Evolutionary conservation across 352 stramenopile genomes (phyloP), one percentile per base, ranked within the genome.

Genomic region (Thalassiosira mediterranea): DNA sequence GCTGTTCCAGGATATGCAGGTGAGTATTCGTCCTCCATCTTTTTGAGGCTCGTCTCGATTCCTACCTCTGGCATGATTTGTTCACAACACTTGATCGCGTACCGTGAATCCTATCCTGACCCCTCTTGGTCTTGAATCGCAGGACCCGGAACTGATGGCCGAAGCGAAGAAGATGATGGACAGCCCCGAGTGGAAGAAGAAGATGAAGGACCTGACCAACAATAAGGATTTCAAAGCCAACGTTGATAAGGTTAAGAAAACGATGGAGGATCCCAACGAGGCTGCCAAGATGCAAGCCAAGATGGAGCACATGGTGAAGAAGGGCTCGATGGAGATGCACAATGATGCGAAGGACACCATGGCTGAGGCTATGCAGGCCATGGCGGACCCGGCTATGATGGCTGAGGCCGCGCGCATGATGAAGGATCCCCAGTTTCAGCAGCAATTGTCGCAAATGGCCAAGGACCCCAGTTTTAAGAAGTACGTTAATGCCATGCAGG

Each of bases 91-190:
- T n/a, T n/a, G n/a, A n/a, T n/a, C n/a, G n/a, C n/a, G n/a, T n/a
- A n/a, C n/a, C n/a, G n/a, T n/a, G n/a, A n/a, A n/a, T n/a, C n/a
- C n/a, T n/a, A n/a, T n/a, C n/a, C n/a, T n/a, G n/a, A n/a, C 11
- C 29, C 38, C 34, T 59, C 38, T 47, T 51, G 19, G 19, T 31
- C 19, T 46, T 46, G 37, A 42, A 44, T 44, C 37, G n/a, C 72
- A 92, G 84, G 76, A 93, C 60, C 87, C 87, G 42, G 71, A 89
- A 84, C 61, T 93, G 37, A 93, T 93, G 87, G 80, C 76, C 26
- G 87, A 90, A 69, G 88, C 88, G 46, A 78, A 90, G 57, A 91
- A 91, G 79, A 93, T 93, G 88, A 91, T 91, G 85, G 75, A 91
- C 40, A 84, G 67, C 34, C 79, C 84, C 8, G 76, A 89, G 72